phyloP scores from a whole-genome alignment of 1,284 basidiomycete genomes.

The Ganoderma lingzhi region DNA sequence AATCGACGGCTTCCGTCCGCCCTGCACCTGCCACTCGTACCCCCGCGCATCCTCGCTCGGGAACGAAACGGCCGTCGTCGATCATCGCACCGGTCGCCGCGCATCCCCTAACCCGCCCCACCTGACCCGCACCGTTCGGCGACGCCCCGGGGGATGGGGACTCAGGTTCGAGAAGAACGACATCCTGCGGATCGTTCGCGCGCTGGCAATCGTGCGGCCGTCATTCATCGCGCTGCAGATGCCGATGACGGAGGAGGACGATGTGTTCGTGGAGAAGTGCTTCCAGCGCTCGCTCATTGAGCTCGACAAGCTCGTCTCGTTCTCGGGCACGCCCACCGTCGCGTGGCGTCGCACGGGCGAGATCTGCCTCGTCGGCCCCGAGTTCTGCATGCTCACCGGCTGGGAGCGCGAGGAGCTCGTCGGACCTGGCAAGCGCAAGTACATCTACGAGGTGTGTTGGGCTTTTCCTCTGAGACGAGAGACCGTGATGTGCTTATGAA shows the following conservation, averaged over 20 bases:
- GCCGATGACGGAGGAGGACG: conserved; percentile 92
- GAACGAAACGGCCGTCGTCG: not conserved
- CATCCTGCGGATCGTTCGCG: conserved; percentile 92
- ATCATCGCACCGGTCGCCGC: not conserved
- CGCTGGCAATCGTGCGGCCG: conserved; percentile 93
- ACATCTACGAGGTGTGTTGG: conserved; percentile 87
- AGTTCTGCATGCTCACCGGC: conserved; percentile 95
- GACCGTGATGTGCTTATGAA: not conserved
- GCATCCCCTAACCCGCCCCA: not conserved
- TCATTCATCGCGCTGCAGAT: conserved; percentile 97
- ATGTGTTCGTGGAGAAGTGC: conserved; percentile 94
- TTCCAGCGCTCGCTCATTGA: conserved; percentile 95
- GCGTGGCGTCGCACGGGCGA: conserved; percentile 98
- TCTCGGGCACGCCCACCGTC: conserved; percentile 99
- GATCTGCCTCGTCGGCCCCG: conserved; percentile 94
- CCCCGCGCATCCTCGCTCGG: not conserved
- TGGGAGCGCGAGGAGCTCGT: conserved; percentile 88
- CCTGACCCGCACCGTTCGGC: not conserved
- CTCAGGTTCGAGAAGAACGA: conserved; percentile 94
- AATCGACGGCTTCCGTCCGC: not conserved
- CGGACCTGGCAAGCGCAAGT: conserved; percentile 78
- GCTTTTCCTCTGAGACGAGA: conserved; percentile 6
- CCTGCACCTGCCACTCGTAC: not conserved
- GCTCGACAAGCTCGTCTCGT: conserved; percentile 96
- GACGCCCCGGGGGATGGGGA: not conserved